Percentiles rank a stretch among this genome's conserved stretches.
Conservation (phyloP, 306 rosid genomes). For the Gleditsia sinensis region DNA sequence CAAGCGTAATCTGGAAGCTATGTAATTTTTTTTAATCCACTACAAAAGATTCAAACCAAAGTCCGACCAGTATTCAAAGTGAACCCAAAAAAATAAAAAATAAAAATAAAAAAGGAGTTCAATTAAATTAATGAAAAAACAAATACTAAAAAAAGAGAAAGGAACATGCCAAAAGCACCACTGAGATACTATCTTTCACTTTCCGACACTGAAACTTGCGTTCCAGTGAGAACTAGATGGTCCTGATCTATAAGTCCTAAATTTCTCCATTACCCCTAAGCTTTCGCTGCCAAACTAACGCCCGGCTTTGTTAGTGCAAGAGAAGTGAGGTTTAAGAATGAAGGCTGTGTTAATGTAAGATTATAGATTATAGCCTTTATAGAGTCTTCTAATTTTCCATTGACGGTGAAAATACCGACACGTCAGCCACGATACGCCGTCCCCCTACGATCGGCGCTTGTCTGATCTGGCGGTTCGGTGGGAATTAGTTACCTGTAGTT, state of each 20-base stretch:
- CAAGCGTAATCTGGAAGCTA: conserved; percentile 66
- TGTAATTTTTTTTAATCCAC: conserved; percentile 30
- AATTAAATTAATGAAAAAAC: background rate
- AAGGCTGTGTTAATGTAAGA: background rate
- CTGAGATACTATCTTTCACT: conserved; percentile 32
- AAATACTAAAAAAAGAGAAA: conserved; percentile 2
- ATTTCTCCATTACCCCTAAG: conserved; percentile 21
- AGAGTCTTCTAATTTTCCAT: too few species aligned
- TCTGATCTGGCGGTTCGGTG: conserved; percentile 18
- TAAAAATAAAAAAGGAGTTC: conserved; percentile 6
- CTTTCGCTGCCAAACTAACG: background rate
- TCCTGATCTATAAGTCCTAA: background rate
- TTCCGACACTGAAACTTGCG: conserved; percentile 40
- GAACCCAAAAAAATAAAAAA: conserved; percentile 24
- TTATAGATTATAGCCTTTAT: conserved; percentile 28
- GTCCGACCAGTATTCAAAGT: conserved; percentile 56
- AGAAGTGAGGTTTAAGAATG: background rate
- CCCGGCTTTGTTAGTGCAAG: too few species aligned
- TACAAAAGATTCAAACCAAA: background rate
- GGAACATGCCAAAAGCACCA: conserved; percentile 36
- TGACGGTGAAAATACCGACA: conserved; percentile 38
- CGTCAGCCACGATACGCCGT: conserved; percentile 33
- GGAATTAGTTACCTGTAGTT: conserved; percentile 27
- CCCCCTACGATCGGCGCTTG: conserved; percentile 41
- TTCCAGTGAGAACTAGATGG: background rate